phyloP scores from a whole-genome alignment of 257 asterid genomes.

The Mitragyna speciosa region DNA sequence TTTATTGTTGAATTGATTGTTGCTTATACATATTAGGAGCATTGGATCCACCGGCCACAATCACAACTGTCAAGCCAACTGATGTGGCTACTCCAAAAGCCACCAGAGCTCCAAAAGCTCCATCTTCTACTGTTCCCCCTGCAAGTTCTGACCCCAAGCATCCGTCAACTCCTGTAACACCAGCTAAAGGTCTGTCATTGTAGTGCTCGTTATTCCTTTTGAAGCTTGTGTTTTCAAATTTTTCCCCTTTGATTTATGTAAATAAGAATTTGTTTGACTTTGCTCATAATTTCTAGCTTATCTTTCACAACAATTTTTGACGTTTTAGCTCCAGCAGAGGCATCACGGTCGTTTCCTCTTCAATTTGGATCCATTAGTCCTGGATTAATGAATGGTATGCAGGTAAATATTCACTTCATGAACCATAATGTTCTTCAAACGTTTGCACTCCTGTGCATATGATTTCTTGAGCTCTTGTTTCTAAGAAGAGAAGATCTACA shows the following conservation, averaged over 20 bases:
- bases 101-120: constrained; percentile 49
- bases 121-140: constrained; percentile 46
- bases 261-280: neutral
- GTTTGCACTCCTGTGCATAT: neutral
- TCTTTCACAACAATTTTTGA: constrained; percentile 10
- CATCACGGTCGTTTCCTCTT: constrained; percentile 59
- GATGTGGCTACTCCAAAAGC: constrained; percentile 45
- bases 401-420: constrained; percentile 44
- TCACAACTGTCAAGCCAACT: constrained; percentile 29
- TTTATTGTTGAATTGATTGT: neutral
- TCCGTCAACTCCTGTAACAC: constrained; percentile 49
- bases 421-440: constrained; percentile 8
- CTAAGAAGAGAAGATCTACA: constrained; percentile 9
- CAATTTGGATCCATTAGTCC: constrained; percentile 96
- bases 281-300: neutral
- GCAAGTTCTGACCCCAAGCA: constrained; percentile 42
- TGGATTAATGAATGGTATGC: constrained; percentile 73
- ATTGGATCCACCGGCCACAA: constrained; percentile 37
- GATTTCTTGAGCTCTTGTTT: constrained; percentile 8
- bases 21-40: constrained; percentile 30
- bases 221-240: neutral
- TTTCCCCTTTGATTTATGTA: neutral
- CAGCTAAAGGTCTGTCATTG: constrained; percentile 60
- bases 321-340: constrained; percentile 55
- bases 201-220: constrained; percentile 14